These are phyloP conservation scores for Melanogaster broomeanus DNA, from an alignment of 768 basidiomycete species.

Conservation along the genomic window DNA sequence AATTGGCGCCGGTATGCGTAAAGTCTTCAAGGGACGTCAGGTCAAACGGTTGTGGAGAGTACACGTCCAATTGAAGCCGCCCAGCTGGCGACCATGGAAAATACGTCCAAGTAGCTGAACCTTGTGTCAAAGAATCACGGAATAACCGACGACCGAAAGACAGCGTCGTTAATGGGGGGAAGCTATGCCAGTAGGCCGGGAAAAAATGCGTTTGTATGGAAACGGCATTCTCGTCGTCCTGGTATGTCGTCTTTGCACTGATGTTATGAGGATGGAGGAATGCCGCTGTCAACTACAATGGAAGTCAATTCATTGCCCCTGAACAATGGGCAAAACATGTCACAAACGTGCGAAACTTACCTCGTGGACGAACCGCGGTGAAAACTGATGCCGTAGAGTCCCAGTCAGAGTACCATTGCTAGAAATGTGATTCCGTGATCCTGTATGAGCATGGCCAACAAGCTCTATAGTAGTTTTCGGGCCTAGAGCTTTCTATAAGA, in stretches of 20 bases:
- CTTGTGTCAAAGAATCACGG: slow-evolving; percentile 46
- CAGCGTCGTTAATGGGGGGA: slow-evolving; percentile 44
- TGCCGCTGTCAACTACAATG: slow-evolving; percentile 39
- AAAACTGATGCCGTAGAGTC: slow-evolving; percentile 76
- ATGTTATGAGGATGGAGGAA: slow-evolving; percentile 44
- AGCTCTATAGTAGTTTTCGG: slow-evolving; percentile 46
- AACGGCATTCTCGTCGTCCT: slow-evolving; percentile 47
- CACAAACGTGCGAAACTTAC: slow-evolving; percentile 32
- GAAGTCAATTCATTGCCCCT: slow-evolving; percentile 14
- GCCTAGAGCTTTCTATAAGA: slow-evolving; percentile 47
- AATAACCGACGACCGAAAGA: slow-evolving; percentile 54
- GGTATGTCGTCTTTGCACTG: slow-evolving; percentile 48
- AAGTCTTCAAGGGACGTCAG: slow-evolving; percentile 27
- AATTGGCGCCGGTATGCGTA: slow-evolving; percentile 19
- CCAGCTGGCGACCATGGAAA: slow-evolving; percentile 22
- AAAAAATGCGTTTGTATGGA: slow-evolving; percentile 39
- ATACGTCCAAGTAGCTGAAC: slow-evolving; percentile 37
- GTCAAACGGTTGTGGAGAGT: slow-evolving; percentile 45
- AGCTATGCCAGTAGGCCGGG: slow-evolving; percentile 32
- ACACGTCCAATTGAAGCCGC: slow-evolving; percentile 42
- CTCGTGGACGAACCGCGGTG: slow-evolving; percentile 57
- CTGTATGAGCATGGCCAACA: slow-evolving; percentile 37
- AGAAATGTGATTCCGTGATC: slow-evolving; percentile 12
- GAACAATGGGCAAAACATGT: slow-evolving; percentile 11
- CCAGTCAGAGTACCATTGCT: slow-evolving; percentile 54